These are phyloP conservation scores for Geotrichum aggregatum DNA, from an alignment of 1,139 yeast species.

Conservation along the genomic window DNA sequence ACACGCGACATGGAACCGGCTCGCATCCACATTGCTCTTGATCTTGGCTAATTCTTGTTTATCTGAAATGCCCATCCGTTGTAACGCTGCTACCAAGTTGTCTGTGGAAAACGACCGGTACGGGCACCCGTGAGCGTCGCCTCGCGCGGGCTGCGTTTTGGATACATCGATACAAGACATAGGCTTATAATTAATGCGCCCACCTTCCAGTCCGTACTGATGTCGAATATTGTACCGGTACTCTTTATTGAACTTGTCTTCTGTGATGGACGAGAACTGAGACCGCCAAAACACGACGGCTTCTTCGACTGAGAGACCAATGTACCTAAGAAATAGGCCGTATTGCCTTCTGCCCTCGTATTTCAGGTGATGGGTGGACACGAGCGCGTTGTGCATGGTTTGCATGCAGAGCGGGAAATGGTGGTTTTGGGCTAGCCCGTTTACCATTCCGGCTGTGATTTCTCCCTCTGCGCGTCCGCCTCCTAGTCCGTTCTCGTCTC, in stretches of 20 bases:
- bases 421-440: conserved; percentile 49
- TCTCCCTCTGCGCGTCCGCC: conserved; percentile 37
- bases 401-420: conserved; percentile 85
- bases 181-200: conserved; percentile 77
- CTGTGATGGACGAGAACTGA: conserved; percentile 62
- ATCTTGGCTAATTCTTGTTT: conserved; percentile 58
- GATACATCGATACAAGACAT: conserved; percentile 78
- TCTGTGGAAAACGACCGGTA: conserved; percentile 71
- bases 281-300: conserved; percentile 80
- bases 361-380: conserved; percentile 64
- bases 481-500: conserved; percentile 16
- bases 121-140: conserved; percentile 90
- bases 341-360: conserved; percentile 83
- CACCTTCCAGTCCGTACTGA: conserved; percentile 87
- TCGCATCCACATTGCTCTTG: conserved; percentile 63
- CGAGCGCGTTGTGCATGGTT: conserved; percentile 59
- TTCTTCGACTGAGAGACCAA: conserved; percentile 83
- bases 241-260: conserved; percentile 80
- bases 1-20: conserved; percentile 75
- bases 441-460: conserved; percentile 62
- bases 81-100: conserved; percentile 52
- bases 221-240: conserved; percentile 85
- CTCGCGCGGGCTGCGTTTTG: conserved; percentile 63
- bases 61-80: conserved; percentile 66
- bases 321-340: conserved; percentile 78